phyloP scores from a whole-genome alignment of 371 early-diverging fungal genomes.

The Rhizoclosmatium hyalinum region DNA sequence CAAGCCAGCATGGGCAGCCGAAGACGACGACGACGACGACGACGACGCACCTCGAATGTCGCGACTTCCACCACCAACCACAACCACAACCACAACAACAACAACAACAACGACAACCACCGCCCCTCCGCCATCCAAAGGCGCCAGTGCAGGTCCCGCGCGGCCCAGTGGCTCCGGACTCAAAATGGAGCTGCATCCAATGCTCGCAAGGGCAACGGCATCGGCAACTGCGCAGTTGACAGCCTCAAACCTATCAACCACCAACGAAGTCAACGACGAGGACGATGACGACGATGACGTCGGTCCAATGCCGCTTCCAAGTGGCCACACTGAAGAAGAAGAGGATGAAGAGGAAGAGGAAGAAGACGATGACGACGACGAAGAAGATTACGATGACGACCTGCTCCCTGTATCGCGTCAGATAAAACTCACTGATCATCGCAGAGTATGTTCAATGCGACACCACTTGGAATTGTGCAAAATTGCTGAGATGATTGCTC shows the following conservation, averaged over 20 bases:
- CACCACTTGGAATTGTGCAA: background rate
- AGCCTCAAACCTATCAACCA: background rate
- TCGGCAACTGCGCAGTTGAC: background rate
- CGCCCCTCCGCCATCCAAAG: background rate
- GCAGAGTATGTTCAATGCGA: slow-evolving; percentile 50
- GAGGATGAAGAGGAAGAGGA: slow-evolving; percentile 30
- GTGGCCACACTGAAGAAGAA: background rate
- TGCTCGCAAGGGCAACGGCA: background rate
- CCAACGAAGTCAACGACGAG: slow-evolving; percentile 10
- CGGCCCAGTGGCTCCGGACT: background rate
- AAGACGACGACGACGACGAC: slow-evolving; percentile 15
- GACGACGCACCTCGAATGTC: slow-evolving; percentile 10
- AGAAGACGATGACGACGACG: slow-evolving; percentile 34
- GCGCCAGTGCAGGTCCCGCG: background rate
- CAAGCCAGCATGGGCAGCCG: background rate
- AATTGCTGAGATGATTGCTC: background rate
- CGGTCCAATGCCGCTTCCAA: slow-evolving; percentile 13
- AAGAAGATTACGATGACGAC: slow-evolving; percentile 49
- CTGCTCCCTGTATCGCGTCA: slow-evolving; percentile 73
- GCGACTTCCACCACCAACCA: background rate
- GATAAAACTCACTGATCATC: slow-evolving; percentile 71
- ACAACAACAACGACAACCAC: background rate
- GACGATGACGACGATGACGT: slow-evolving; percentile 15
- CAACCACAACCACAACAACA: background rate
- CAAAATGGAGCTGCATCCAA: background rate